Conservation (phyloP, 805 yeast species). For the Phaffomyces antillensis region DNA sequence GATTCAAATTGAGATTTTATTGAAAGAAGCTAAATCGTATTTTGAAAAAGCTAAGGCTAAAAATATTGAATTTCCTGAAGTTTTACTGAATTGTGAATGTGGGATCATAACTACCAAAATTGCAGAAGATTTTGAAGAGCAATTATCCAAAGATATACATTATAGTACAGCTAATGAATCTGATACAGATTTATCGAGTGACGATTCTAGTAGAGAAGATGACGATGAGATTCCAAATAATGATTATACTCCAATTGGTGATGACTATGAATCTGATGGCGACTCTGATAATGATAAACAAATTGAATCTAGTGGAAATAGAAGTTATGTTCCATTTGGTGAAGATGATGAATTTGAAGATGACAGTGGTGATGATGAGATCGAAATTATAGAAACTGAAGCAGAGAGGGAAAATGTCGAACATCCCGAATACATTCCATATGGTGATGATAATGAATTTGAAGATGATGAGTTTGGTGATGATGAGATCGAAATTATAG, state of each 20-base stretch:
- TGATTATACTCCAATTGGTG: neutral
- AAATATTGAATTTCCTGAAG: conserved; percentile 15
- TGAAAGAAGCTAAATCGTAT: conserved; percentile 8
- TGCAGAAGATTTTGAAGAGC: conserved; percentile 1
- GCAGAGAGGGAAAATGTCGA: too few relatives aligned
- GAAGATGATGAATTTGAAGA: neutral
- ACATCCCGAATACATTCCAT: too few relatives aligned
- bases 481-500: neutral
- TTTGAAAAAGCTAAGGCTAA: conserved; percentile 11
- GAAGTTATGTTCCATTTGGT: neutral
- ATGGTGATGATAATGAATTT: neutral
- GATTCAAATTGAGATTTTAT: conserved; percentile 8
- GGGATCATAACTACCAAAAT: conserved; percentile 8
- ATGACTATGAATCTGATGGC: neutral
- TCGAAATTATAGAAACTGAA: neutral
- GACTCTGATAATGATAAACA: neutral
- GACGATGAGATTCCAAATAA: neutral
- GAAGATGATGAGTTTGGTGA: neutral
- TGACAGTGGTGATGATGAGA: neutral
- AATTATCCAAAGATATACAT: neutral
- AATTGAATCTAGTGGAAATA: too few relatives aligned
- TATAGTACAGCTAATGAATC: too few relatives aligned
- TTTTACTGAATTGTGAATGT: conserved; percentile 12
- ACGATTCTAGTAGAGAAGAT: neutral
- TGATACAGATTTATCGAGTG: too few relatives aligned